A percentile compares a stretch with the other conserved stretches of the same genome.
Evolutionary conservation across 1,139 yeast species (phyloP).

Genomic region (Saccharomyces hybrid): DNA sequence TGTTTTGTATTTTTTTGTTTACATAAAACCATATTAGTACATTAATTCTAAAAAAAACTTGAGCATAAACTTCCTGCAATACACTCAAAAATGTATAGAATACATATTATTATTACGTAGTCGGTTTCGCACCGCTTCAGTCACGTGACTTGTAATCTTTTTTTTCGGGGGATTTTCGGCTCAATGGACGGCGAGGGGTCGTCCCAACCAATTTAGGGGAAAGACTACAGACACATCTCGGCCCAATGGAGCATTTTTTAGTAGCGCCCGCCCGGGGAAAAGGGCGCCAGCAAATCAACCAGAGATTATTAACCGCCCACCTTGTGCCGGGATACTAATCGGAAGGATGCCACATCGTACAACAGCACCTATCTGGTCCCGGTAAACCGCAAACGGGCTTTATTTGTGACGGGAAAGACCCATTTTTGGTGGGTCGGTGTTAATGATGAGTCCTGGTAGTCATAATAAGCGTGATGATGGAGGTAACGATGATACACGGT

Average conservation of each 20-base stretch:
- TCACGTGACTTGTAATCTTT: not conserved
- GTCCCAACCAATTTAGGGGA: not conserved
- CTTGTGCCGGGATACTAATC: not conserved
- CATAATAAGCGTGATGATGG: not conserved
- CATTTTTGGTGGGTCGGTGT: not conserved
- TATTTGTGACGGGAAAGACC: not conserved
- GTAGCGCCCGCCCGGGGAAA: not conserved
- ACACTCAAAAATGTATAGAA: not conserved
- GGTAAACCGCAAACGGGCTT: slow-evolving; percentile 1
- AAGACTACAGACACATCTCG: not conserved
- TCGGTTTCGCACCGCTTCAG: not conserved
- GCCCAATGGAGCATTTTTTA: not conserved
- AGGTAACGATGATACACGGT: not conserved
- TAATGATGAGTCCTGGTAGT: not conserved
- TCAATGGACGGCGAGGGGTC: not conserved
- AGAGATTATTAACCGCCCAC: not conserved
- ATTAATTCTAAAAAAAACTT: not conserved
- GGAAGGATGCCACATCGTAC: not conserved
- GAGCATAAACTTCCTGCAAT: not conserved
- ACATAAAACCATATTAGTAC: not conserved
- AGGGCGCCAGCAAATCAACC: not conserved
- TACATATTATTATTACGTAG: not conserved
- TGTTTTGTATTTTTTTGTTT: not conserved
- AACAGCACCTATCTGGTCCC: not conserved
- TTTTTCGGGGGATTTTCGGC: not conserved